Evolutionary conservation across 2,329 filamentous ascomycete species (phyloP), one percentile per base, ranked within the genome.

Genomic region (Aspergillus sp.): DNA sequence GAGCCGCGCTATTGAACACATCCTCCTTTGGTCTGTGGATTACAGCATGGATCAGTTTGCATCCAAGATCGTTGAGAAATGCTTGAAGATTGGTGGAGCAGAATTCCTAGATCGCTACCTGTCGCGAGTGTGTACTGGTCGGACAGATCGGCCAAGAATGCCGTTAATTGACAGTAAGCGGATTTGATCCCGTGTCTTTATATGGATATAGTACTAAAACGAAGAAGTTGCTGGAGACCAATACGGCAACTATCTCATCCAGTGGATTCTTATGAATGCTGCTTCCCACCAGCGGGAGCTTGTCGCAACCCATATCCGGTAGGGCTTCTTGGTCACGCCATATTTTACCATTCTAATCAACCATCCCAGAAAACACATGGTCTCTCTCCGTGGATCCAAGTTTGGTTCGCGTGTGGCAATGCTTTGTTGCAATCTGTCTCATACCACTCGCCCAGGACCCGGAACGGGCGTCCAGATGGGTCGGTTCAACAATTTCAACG

Each of bases 11-110:
- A 89, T 97, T 69, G 93, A 99, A 66, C 93, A 98, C 74, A 93
- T 99, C 69, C 89, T 99, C 65, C 89, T 89, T 62, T 96, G 91
- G 76, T 91, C 93, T 33, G 90, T 91, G 15, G 93, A 97, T 76
- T 99, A 98, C 78, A 98, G 93, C 77, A 97, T 96, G 84, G 95
- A 99, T 68, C 95, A 99, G 71, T 99, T 97, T 72, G 96, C 95
- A 44, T 99, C 95, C 59, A 99, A 99, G 77, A 95, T 99, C 45
- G 93, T 99, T 60, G 93, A 99, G 79, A 99, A 99, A 78, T 99
- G 95, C 69, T 86, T 99, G 66, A 99, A 99, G 81, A 96, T 99
- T 77, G 91, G 93, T 45, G 91, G 92, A 27, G 78, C 83, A 25
- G 93, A 98, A 47, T 99, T 99, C 71, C 83, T 99, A 44, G 85